Percentiles rank a stretch among this genome's conserved stretches.
Conservation (phyloP, 2,329 filamentous ascomycete genomes). For the Fusarium torulosum region DNA sequence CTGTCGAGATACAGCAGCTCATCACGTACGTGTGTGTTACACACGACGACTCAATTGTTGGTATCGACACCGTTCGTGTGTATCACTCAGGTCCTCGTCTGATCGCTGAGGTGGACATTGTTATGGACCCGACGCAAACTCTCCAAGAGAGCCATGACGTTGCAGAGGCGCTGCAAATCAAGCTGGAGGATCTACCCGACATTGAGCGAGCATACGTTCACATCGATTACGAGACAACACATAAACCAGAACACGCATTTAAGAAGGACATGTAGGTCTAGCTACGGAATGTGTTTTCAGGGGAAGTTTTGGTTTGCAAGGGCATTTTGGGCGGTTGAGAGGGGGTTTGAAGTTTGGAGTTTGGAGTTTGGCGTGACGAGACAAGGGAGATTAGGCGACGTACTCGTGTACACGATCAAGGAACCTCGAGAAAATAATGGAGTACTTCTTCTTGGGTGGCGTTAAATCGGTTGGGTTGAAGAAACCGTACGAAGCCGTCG, state of each 20-base stretch:
- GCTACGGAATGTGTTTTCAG: slow-evolving; percentile 17
- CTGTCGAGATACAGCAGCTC: slow-evolving; percentile 87
- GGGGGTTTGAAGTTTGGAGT: neutral
- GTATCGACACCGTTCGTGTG: slow-evolving; percentile 94
- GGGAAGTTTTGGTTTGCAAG: slow-evolving; percentile 4
- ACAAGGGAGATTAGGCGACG: slow-evolving; percentile 27
- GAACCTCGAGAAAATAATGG: slow-evolving; percentile 6
- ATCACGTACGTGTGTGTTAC: slow-evolving; percentile 95
- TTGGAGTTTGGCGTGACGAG: slow-evolving; percentile 7
- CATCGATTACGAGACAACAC: slow-evolving; percentile 96
- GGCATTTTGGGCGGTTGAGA: slow-evolving; percentile 21
- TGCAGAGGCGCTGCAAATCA: slow-evolving; percentile 92
- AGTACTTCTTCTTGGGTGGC: neutral
- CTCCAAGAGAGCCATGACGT: slow-evolving; percentile 89
- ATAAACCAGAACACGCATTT: slow-evolving; percentile 84
- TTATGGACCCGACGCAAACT: slow-evolving; percentile 83
- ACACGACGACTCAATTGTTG: slow-evolving; percentile 82
- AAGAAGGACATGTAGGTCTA: slow-evolving; percentile 69
- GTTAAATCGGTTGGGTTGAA: neutral
- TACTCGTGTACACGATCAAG: slow-evolving; percentile 14
- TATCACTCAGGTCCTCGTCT: slow-evolving; percentile 91
- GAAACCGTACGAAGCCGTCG: neutral
- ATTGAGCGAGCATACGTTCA: slow-evolving; percentile 96
- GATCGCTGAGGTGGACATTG: slow-evolving; percentile 95
- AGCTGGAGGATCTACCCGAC: slow-evolving; percentile 90